Conservation (phyloP, 495 filamentous ascomycete species). For the Aspergillus biplanus region DNA sequence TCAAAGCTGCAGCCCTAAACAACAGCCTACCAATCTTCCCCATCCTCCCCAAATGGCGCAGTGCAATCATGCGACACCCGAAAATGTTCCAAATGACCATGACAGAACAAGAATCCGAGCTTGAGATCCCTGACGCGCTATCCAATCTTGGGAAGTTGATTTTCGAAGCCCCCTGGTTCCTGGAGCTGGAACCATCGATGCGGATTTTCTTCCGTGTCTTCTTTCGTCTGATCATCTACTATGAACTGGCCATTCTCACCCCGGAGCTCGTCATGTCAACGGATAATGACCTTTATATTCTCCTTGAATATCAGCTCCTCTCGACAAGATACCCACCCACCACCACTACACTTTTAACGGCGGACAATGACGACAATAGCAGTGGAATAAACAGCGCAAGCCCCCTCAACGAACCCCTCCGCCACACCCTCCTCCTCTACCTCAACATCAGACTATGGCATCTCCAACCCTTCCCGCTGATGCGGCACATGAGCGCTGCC, state of each 20-base stretch:
- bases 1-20: slow-evolving; percentile 3
- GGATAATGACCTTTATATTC: slow-evolving; percentile 12
- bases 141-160: not conserved
- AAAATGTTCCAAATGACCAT: slow-evolving; percentile 3
- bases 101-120: not conserved
- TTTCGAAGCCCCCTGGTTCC: slow-evolving; percentile 15
- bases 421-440: slow-evolving; percentile 9
- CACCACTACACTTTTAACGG: not conserved
- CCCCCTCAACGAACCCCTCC: slow-evolving; percentile 10
- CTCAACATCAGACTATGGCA: slow-evolving; percentile 13
- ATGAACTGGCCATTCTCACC: not conserved
- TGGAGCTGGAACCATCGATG: slow-evolving; percentile 4
- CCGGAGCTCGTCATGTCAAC: slow-evolving; percentile 6
- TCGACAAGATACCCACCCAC: not conserved
- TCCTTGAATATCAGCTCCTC: slow-evolving; percentile 14
- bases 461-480: slow-evolving; percentile 12
- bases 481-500: not conserved
- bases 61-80: slow-evolving; percentile 7
- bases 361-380: not conserved
- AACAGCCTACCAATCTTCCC: slow-evolving; percentile 10
- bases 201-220: slow-evolving; percentile 4
- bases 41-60: slow-evolving; percentile 6
- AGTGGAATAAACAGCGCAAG: not conserved
- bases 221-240: slow-evolving; percentile 7
- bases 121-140: not conserved